Evolutionary conservation across 2,329 filamentous ascomycete species (phyloP), one percentile per base, ranked within the genome.

Genomic region (Fusarium coffeatum): DNA sequence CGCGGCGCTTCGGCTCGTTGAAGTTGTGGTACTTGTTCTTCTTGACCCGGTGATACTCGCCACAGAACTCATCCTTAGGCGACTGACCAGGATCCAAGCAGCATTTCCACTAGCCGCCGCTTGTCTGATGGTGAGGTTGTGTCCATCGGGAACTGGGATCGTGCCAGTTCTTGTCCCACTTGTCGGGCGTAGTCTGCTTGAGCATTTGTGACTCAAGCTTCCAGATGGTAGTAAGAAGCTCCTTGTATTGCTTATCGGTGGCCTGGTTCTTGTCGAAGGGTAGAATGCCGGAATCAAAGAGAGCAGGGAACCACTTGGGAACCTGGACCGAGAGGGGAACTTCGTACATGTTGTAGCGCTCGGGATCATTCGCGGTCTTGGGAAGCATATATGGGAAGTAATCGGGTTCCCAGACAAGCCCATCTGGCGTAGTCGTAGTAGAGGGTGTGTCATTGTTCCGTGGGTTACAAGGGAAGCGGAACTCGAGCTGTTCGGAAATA

Each of bases 51-150:
- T 66, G 72, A 5, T 74, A 74, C 28, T 32, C 28, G 25, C 53
- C 28, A 42, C 72, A 74, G 37, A 55, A 59, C 16, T 72, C 59
- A 46, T 74, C 61, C 22, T 42, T 58, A n/a, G 40, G 41, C 10
- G 68, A 61, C 25, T 66, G 66, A 25, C 66, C 71, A 54, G 50
- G 27, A 37, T 59, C 59, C 11, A 72, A 73, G 54, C 72, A 71
- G 71, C 72, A 74, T 74, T 64, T 74, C 72, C 72, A 74, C 72
- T 74, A 74, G 66, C 72, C 72, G 43, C 72, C 72, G 66, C 59
- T 71, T 64, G 43, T 54, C 49, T 66, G 60, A 53, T 66, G 68
- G 53, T 60, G 59, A 42, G 55, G 66, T 53, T 64, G 64, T 32
- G 61, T 48, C 72, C 72, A 74, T 30, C 25, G 48, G 20, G 47